Base-by-base conservation (phyloP, 129 eudicot species). In the Lactuca sativa region DNA sequence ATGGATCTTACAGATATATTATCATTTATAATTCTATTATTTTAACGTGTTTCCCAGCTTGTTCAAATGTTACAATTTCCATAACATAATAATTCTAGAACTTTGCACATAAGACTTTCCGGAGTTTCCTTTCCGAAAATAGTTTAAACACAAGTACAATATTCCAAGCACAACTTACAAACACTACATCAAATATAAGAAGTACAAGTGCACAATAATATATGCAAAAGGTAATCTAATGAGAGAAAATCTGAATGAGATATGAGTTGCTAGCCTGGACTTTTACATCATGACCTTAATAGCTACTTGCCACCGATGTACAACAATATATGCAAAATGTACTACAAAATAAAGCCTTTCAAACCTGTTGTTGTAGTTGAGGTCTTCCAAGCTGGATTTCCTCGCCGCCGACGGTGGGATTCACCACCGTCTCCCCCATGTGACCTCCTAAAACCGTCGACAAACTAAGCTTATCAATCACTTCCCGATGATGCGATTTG, bases 401-500 rank as follows among this genome's bases (percentile, higher is more conserved):
- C 74, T 78, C 78, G 7, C 69, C 78, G 7, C 69, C 65, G 16
- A 59, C 25, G 4, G 37, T 44, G 2, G 73, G 78, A 52, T 36
- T 21, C 51, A 74, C 51, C 17, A 72, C 54, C 48, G 78, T 66
- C 74, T 78, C 83, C 52, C 34, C 83, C 1, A 37, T 25, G 54
- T 78, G 67, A 30, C 34, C 71, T 12, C 70, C 56, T 11, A 78
- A 62, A 72, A 59, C 68, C 66, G 74, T 67, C 65, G 74, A 67
- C 9, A 78, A 72, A 58, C 74, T 66, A 57, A 72, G 10, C 66
- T 73, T 78, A 74, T 78, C 78, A 59, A 78, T 60, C 7, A 49
- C 78, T 54, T 78, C 83, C 32, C 78, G 65, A 32, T 78, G 83
- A 67, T 72, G 15, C 52, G 83, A 78, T 36, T 78, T 78, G 9